Evolutionary conservation across 345 rosid genomes (phyloP).

Genomic region (Aquilaria malaccensis): DNA sequence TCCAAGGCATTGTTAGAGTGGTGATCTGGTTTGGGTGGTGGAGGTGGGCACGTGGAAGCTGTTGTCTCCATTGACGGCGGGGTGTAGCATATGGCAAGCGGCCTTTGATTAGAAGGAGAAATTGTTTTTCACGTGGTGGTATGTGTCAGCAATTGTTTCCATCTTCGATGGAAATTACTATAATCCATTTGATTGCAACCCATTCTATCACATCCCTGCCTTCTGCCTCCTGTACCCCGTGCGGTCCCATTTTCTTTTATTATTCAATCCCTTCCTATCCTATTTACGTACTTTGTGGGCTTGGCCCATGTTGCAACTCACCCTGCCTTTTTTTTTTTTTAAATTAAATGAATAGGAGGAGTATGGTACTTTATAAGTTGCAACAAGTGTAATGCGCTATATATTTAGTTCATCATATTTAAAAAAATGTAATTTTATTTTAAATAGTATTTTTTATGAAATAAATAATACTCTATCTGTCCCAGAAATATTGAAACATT

Average conservation of each 20-base stretch:
- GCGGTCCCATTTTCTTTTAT: slow-evolving; percentile 23
- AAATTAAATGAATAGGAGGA: not conserved
- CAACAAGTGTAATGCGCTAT: not conserved
- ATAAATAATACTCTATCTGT: too few species aligned
- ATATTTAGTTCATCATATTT: too few species aligned
- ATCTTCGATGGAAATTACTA: slow-evolving; percentile 1
- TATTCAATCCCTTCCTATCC: too few species aligned
- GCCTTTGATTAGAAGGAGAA: slow-evolving; percentile 22
- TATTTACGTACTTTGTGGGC: too few species aligned
- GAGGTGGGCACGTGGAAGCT: not conserved
- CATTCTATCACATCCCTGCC: slow-evolving; percentile 34
- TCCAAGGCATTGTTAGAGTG: too few species aligned
- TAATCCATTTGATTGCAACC: slow-evolving; percentile 34
- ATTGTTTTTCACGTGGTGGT: slow-evolving; percentile 25
- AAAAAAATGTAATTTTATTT: too few species aligned
- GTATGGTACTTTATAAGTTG: too few species aligned
- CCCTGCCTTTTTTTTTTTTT: not conserved
- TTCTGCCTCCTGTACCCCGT: slow-evolving; percentile 11
- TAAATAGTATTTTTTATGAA: too few species aligned
- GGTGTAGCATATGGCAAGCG: slow-evolving; percentile 30
- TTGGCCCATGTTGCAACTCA: not conserved
- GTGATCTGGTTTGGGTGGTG: not conserved
- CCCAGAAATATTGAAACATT: too few species aligned
- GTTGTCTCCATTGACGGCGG: slow-evolving; percentile 32
- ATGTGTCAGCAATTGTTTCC: slow-evolving; percentile 8